Evolutionary conservation across 129 eudicot species (phyloP), one percentile per base, ranked within the genome.

Genomic region (Flaveria linearis): DNA sequence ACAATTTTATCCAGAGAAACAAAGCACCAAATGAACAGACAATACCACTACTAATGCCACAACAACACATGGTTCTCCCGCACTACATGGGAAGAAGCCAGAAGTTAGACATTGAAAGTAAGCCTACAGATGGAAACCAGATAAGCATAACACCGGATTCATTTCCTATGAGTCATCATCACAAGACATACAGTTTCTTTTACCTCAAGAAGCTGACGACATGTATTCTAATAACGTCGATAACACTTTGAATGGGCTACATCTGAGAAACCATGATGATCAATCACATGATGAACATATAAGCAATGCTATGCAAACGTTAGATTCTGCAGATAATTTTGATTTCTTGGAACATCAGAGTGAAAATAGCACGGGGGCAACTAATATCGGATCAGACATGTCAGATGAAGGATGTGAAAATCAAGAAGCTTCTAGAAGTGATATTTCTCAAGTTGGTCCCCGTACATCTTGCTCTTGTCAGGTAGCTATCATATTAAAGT

Each of bases 51-150:
- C 93, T 94, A 62, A 91, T 94, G 77, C 99, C 99, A 41, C 97
- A 87, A 53, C 96, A 94, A 20, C 96, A 94, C 81, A 94, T 89
- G 99, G 99, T 94, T 79, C 84, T 94, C 63, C 99, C 99, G 15
- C 99, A 94, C 79, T 94, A 94, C 83, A 83, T 94, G 96, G 98
- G 96, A 75, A 88, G 82, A 84, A 89, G 90, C 84, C 68, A 76
- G 61, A 84, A 80, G 26, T 70, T 78, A 43, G 85, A 86, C 50
- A 89, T 87, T 15, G 84, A 85, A 72, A 81, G 50, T 25, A 83
- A 72, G 52, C 66, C 66, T 17, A 30, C 62, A 58, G 82, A 79
- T 71, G 47, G 43, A 9, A 78, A 74, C 72, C 83, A 72, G 46
- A 65, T 45, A 30, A 82, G 75, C 56, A 18, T 82, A 23, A 75